phyloP scores from a whole-genome alignment of 2,329 filamentous ascomycete genomes.

The Monilinia polystroma region DNA sequence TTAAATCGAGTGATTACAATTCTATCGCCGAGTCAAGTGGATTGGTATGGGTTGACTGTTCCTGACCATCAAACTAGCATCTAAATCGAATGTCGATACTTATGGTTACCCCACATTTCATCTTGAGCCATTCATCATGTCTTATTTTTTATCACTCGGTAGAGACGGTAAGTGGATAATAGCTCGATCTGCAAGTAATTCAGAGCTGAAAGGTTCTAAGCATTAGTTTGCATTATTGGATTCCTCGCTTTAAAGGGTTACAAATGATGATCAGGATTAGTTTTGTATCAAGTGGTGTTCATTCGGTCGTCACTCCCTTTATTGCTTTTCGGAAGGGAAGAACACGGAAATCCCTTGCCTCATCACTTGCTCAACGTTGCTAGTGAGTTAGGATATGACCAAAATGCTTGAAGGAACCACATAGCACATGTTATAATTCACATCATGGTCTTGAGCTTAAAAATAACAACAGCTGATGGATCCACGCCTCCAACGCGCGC shows the following conservation, averaged over 20 bases:
- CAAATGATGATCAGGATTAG: not conserved
- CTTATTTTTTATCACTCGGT: not conserved
- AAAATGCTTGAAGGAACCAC: not conserved
- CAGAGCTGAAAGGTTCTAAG: not conserved
- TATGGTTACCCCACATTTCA: slow-evolving; percentile 1
- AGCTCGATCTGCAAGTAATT: not conserved
- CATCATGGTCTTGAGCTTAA: not conserved
- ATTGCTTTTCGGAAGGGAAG: not conserved
- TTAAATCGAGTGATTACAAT: not conserved
- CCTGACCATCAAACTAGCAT: slow-evolving; percentile 2
- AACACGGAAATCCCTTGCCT: too few relatives aligned
- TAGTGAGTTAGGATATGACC: not conserved
- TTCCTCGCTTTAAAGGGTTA: not conserved
- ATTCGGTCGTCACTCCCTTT: not conserved
- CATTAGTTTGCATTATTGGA: not conserved
- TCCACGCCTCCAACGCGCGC: not conserved
- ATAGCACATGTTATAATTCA: not conserved
- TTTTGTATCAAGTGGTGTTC: slow-evolving; percentile 1
- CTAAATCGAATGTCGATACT: not conserved
- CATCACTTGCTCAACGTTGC: not conserved
- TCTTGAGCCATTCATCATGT: not conserved
- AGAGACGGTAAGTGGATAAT: not conserved
- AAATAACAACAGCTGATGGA: not conserved
- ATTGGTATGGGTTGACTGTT: not conserved
- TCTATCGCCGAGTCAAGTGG: slow-evolving; percentile 11